Percentiles rank a stretch among this genome's conserved stretches.
Conservation (phyloP, 805 yeast genomes). For the Kazachstania taianensis region DNA sequence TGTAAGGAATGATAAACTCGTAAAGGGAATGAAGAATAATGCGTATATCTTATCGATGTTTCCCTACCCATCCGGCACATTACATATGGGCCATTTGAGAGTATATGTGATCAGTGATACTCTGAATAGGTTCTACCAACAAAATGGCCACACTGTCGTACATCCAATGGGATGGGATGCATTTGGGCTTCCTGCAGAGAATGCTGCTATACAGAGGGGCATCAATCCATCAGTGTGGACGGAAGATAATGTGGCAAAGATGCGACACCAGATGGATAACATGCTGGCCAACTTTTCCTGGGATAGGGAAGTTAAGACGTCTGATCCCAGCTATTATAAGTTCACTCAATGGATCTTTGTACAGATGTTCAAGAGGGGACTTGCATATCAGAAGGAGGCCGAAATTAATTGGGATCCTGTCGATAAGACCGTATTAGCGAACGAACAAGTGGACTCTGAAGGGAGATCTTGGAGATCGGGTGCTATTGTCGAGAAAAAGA, state of each 20-base stretch:
- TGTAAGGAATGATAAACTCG: constrained; percentile 1
- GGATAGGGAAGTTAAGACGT: constrained; percentile 83
- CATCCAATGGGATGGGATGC: constrained; percentile 99
- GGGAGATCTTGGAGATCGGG: constrained; percentile 98
- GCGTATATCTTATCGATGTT: constrained; percentile 73
- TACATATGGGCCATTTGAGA: constrained; percentile 90
- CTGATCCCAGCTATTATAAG: constrained; percentile 77
- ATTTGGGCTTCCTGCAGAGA: constrained; percentile 96
- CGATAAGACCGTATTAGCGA: constrained; percentile 89
- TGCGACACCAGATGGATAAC: constrained; percentile 70
- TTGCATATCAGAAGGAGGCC: constrained; percentile 79
- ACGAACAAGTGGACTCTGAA: constrained; percentile 86
- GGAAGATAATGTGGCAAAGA: constrained; percentile 59
- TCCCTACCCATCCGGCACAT: constrained; percentile 90
- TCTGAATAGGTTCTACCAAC: constrained; percentile 64
- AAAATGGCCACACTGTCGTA: constrained; percentile 66
- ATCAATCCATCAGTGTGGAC: constrained; percentile 84
- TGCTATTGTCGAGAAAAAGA: constrained; percentile 76
- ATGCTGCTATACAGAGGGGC: constrained; percentile 86
- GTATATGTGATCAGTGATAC: constrained; percentile 89
- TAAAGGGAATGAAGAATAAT: constrained; percentile 6
- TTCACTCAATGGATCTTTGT: constrained; percentile 87
- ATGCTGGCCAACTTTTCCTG: constrained; percentile 89
- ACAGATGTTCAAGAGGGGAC: constrained; percentile 58
- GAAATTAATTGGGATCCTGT: constrained; percentile 98